phyloP scores from a whole-genome alignment of 1,284 basidiomycete genomes.

The Leucoagaricus sp. region DNA sequence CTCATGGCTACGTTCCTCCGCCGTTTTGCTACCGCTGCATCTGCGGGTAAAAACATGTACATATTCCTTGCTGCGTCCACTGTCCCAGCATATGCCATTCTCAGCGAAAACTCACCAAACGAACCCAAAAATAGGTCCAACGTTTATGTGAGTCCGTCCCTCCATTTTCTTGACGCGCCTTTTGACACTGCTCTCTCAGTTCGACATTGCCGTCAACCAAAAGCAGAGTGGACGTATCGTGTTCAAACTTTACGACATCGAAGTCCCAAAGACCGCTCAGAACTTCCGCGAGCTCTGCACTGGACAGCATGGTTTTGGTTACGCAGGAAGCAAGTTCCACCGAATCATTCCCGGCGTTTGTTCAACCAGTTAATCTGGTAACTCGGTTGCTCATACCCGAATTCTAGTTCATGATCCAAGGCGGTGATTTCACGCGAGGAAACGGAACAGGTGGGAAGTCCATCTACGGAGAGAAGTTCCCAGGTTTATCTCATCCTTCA shows the following conservation, averaged over 20 bases:
- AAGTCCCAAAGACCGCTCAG: constrained; percentile 72
- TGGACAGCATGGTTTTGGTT: constrained; percentile 77
- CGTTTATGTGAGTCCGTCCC: constrained; percentile 46
- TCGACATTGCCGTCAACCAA: constrained; percentile 75
- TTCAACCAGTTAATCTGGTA: background rate
- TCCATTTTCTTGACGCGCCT: background rate
- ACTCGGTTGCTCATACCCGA: background rate
- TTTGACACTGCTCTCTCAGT: constrained; percentile 43
- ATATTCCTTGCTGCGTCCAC: constrained; percentile 29
- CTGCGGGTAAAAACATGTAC: constrained; percentile 35
- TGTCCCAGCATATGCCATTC: constrained; percentile 19
- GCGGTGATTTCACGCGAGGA: constrained; percentile 71
- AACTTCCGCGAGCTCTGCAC: constrained; percentile 82
- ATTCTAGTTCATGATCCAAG: constrained; percentile 81
- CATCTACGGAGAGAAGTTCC: constrained; percentile 86
- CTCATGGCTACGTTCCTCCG: constrained; percentile 37
- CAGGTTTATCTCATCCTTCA: constrained; percentile 46
- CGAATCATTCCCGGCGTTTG: constrained; percentile 70
- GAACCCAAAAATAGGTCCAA: constrained; percentile 29
- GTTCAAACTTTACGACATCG: constrained; percentile 71
- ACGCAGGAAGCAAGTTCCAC: constrained; percentile 76
- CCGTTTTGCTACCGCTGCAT: constrained; percentile 35
- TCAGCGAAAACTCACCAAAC: constrained; percentile 4
- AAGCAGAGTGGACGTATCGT: constrained; percentile 74
- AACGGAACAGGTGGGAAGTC: constrained; percentile 90